Percentiles rank a stretch among this genome's conserved stretches.
phyloP scores from a whole-genome alignment of 441 rosid species.

The Jatropha multifida region DNA sequence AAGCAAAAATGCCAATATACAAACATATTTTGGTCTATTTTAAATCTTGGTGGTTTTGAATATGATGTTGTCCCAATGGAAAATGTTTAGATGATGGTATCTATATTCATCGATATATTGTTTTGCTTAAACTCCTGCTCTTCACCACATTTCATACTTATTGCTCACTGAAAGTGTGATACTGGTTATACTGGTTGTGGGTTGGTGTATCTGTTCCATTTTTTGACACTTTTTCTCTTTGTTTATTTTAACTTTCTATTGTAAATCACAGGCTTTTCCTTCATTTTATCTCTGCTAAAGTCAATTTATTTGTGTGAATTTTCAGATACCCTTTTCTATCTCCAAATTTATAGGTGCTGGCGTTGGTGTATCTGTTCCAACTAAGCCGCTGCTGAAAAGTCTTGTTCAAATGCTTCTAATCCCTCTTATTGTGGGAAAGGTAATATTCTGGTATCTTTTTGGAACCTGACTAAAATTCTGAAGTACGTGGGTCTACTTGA shows the following conservation, averaged over 20 bases:
- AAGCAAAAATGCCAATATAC: not conserved
- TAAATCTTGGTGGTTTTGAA: not conserved
- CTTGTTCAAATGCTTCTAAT: conserved; percentile 68
- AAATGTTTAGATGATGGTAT: not conserved
- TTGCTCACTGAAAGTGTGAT: not conserved
- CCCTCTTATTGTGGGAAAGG: conserved; percentile 91
- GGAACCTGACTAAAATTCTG: not conserved
- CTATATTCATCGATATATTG: not conserved
- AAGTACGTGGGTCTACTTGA: not conserved
- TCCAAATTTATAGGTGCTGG: conserved; percentile 79
- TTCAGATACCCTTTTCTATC: conserved; percentile 88
- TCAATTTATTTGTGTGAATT: conserved; percentile 20
- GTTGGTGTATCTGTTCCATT: too few species aligned
- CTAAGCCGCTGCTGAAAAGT: conserved; percentile 72
- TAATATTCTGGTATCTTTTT: conserved; percentile 28
- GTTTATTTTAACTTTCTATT: not conserved
- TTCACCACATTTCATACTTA: not conserved
- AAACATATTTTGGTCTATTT: not conserved
- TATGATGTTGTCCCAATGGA: not conserved
- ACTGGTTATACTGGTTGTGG: not conserved
- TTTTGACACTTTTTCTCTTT: not conserved
- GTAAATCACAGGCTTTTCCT: not conserved
- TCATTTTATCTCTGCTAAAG: conserved; percentile 13
- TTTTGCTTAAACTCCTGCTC: not conserved
- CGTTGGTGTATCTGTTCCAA: conserved; percentile 82